phyloP scores from a whole-genome alignment of 1,284 basidiomycete species.

The Fomitopsis schrenkii region DNA sequence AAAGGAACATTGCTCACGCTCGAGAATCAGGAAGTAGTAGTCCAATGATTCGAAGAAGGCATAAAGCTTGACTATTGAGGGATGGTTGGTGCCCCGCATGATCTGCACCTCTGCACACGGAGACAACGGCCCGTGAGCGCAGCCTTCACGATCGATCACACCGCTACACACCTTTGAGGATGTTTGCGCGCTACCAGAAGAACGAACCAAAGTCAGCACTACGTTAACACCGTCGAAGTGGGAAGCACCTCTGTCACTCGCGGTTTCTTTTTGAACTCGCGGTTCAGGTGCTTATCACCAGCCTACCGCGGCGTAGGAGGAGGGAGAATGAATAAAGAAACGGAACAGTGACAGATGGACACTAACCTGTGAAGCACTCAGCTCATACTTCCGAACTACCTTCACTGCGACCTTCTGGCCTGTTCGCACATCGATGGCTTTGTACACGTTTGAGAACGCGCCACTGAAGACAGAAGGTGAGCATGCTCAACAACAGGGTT shows the following conservation, averaged over 20 bases:
- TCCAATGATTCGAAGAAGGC: constrained; percentile 91
- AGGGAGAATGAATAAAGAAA: constrained; percentile 22
- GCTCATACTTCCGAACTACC: constrained; percentile 95
- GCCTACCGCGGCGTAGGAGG: constrained; percentile 45
- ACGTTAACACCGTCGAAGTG: constrained; percentile 18
- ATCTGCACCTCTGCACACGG: constrained; percentile 89
- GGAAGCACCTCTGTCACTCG: constrained; percentile 89
- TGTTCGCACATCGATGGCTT: constrained; percentile 77
- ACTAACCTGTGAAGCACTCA: constrained; percentile 94
- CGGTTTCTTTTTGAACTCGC: constrained; percentile 93
- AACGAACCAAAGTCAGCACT: constrained; percentile 19
- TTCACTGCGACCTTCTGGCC: constrained; percentile 94
- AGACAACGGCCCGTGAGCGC: constrained; percentile 2
- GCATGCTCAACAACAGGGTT: neutral
- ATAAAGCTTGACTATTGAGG: constrained; percentile 84
- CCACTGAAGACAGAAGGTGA: constrained; percentile 49
- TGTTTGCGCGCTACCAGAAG: constrained; percentile 83
- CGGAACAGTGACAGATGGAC: constrained; percentile 26
- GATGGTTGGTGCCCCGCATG: constrained; percentile 94
- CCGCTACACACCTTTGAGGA: constrained; percentile 76
- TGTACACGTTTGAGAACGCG: constrained; percentile 98
- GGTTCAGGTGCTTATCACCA: constrained; percentile 89
- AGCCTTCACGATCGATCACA: constrained; percentile 1
- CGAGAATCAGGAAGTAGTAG: constrained; percentile 93
- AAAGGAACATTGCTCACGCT: constrained; percentile 54